A percentile compares a stretch with the other conserved stretches of the same genome.
phyloP scores from a whole-genome alignment of 2,329 filamentous ascomycete species.

The Sarocladium oryzae region DNA sequence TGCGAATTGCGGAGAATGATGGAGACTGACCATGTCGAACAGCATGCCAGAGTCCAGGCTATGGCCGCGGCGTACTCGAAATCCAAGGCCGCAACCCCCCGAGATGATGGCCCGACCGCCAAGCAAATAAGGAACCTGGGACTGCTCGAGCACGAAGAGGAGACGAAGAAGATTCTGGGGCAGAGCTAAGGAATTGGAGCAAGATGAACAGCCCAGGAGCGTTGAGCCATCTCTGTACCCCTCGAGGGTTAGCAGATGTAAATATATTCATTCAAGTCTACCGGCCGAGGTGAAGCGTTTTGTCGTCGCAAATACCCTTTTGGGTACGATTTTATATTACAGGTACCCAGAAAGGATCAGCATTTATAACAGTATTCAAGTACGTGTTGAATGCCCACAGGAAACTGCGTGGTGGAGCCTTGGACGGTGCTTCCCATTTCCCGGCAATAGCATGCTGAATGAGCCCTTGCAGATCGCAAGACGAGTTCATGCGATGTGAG shows the following conservation, averaged over 20 bases:
- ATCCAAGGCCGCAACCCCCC: conserved; percentile 64
- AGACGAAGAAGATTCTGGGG: conserved; percentile 56
- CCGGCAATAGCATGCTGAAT: too few relatives aligned
- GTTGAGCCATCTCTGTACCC: not conserved
- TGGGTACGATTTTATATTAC: not conserved
- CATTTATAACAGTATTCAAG: too few relatives aligned
- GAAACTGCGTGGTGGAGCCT: too few relatives aligned
- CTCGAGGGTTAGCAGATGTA: not conserved
- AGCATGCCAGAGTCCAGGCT: conserved; percentile 72
- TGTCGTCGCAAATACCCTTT: too few relatives aligned
- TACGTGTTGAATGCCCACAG: too few relatives aligned
- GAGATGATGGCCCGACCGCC: conserved; percentile 74
- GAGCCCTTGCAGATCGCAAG: too few relatives aligned
- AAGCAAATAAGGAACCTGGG: conserved; percentile 85
- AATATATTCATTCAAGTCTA: not conserved
- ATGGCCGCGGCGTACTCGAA: conserved; percentile 83
- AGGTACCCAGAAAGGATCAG: too few relatives aligned
- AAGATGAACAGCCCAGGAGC: not conserved
- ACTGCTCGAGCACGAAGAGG: conserved; percentile 75
- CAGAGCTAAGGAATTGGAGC: conserved; percentile 13
- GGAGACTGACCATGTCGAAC: conserved; percentile 10
- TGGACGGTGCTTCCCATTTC: too few relatives aligned
- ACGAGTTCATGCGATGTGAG: too few relatives aligned
- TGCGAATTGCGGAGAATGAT: not conserved
- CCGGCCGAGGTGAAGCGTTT: too few relatives aligned